Base-by-base conservation (phyloP, 768 basidiomycete genomes). In the Chalciporus pseudorubinellus region DNA sequence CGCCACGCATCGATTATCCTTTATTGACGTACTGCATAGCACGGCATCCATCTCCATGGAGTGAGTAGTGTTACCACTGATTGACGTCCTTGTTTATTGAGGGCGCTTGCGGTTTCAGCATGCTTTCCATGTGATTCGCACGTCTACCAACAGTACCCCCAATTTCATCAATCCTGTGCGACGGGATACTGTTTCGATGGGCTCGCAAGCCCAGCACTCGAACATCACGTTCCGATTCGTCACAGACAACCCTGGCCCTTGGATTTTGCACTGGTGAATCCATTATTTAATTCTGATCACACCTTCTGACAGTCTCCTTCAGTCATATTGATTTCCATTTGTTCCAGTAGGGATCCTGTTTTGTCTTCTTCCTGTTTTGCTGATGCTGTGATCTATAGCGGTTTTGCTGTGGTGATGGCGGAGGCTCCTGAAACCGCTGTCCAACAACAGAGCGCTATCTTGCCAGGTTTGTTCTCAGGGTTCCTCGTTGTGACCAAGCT, bases 241-340 rank as follows among this genome's bases (percentile, higher is more conserved):
- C 21, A 84, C 84, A 3, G 78, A 87, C 59, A 87, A 87, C 65
- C 76, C 84, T 4, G 86, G 86, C 11, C 78, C 79, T 3, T 84
- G 82, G 79, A 70, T 78, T 56, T 53, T 78, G 26, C 78, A 78
- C 55, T 78, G 69, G 68, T 65, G 33, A 46, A 60, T 33, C 18
- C 9, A 12, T 38, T 39, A 18, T 13, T 12, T 28, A 10, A 28
- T 46, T 22, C 20, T 40, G 5, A 19, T 20, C 38, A 3, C 22
- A 9, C 13, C 13, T 10, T 18, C 48, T 57, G 47, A 58, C 34
- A n/a, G 26, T 2, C 3, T 46, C 55, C 4, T 29, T 33, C 22
- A 70, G 69, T 49, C 67, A 68, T 45, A 65, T 68, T 39, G 69
- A 70, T 49, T 70, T 56, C 34, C 67, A 70, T 52, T 44, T 70